These are phyloP conservation scores for Epichloe amarillans DNA, from an alignment of 2,329 filamentous ascomycete species.

Conservation along the genomic window DNA sequence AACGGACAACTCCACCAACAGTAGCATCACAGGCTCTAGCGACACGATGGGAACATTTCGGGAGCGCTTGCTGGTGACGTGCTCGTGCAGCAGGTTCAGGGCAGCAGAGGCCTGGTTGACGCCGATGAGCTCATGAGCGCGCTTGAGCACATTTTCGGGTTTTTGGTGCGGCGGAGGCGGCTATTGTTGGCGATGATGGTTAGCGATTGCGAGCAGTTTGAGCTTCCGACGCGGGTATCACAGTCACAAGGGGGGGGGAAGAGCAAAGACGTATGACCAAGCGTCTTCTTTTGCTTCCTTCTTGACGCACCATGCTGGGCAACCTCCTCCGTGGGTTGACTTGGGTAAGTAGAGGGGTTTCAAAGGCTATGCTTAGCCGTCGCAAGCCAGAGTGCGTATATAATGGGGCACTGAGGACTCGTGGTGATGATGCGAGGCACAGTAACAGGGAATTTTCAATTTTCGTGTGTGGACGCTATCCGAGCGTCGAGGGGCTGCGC, in stretches of 20 bases:
- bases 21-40: conserved; percentile 95
- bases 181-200: conserved; percentile 29
- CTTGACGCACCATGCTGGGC: conserved; percentile 36
- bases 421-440: conserved; percentile 24
- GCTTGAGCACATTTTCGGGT: conserved; percentile 98
- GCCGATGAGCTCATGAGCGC: conserved; percentile 96
- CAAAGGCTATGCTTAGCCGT: conserved; percentile 23
- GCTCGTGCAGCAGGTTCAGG: conserved; percentile 90
- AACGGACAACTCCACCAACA: conserved; percentile 92
- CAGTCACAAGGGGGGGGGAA: conserved; percentile 10
- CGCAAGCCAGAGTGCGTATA: conserved; percentile 23
- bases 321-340: conserved; percentile 32
- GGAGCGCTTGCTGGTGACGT: conserved; percentile 96
- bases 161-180: conserved; percentile 94
- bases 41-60: conserved; percentile 94
- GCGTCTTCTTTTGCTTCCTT: conserved; percentile 4
- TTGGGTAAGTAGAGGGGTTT: conserved; percentile 24
- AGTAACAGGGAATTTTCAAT: conserved; percentile 27
- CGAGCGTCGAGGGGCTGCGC: conserved; percentile 28
- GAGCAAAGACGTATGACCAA: conserved; percentile 15
- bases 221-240: conserved; percentile 9
- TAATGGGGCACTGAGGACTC: conserved; percentile 25
- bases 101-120: conserved; percentile 88
- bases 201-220: neutral
- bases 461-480: conserved; percentile 33